Evolutionary conservation across 140 eudicot species (phyloP), one percentile per base, ranked within the genome.

Genomic region (Flaveria floridana): DNA sequence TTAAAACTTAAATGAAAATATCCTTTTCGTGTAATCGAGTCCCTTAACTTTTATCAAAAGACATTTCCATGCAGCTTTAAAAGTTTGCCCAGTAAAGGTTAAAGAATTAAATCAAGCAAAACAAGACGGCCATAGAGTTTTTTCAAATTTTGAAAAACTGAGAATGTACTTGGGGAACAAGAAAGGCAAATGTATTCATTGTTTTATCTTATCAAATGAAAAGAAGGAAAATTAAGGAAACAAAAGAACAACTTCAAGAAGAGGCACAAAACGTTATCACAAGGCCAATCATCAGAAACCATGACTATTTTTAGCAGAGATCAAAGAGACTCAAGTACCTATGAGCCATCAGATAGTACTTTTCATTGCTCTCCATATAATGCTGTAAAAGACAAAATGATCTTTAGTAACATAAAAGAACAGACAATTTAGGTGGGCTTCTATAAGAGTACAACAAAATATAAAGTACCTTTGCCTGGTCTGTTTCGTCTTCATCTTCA

Each of bases 291-390:
- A 47, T 61, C 23, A 44, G 25, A 63, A 61, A 44, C 39, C n/a
- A 14, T 9, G 25, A 58, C 16, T 4, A 62, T 26, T 42, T 42
- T 73, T 28, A 63, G 72, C 72, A 73, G 47, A 58, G 67, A 77
- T 73, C 63, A 16, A 71, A 65, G 47, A 63, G 79, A 69, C 12
- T 42, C 52, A 34, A 52, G 74, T 90, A 94, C 99, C 99, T 94
- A 64, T 94, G 99, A 65, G 99, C 99, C 96, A 94, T 94, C 83
- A 85, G 63, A 82, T 94, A 94, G 86, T 94, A 94, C 86, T 94
- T 94, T 76, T 94, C 97, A 78, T 94, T 94, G 88, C 99, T 90
- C 85, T 94, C 99, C 89, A 88, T 68, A 74, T 94, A 94, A 83
- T 94, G 97, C 99, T 94, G 99, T 69, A 69, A 6, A 80, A 37